phyloP scores from a whole-genome alignment of 1,139 yeast genomes.

The Magnusiomyces fungicola region DNA sequence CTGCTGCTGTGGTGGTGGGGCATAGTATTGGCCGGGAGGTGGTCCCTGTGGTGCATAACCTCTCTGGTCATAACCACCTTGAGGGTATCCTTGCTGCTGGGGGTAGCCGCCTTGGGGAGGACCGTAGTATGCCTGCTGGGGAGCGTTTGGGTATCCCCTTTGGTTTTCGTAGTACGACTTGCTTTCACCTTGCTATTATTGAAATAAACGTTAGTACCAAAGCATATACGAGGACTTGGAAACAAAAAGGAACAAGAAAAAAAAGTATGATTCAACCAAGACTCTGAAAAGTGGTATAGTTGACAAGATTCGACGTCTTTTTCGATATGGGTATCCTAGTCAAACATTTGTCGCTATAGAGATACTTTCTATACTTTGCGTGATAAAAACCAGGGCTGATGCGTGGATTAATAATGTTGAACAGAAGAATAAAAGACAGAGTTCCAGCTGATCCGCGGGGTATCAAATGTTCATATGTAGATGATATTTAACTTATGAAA shows the following conservation, averaged over 20 bases:
- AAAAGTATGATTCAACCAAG: too few species aligned
- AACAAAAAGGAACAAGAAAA: not conserved
- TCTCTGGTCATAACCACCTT: constrained; percentile 4
- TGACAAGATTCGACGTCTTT: too few species aligned
- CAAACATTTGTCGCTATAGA: too few species aligned
- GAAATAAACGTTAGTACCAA: not conserved
- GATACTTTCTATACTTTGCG: too few species aligned
- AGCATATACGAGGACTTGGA: not conserved
- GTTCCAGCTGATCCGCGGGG: too few species aligned
- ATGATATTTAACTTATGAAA: too few species aligned
- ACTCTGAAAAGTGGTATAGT: too few species aligned
- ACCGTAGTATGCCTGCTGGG: constrained; percentile 15
- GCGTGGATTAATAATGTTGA: too few species aligned
- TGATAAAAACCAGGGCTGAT: too few species aligned
- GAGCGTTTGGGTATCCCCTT: constrained; percentile 6
- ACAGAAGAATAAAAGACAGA: too few species aligned
- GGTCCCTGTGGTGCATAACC: constrained; percentile 27
- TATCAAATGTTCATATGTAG: too few species aligned
- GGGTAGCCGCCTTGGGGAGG: constrained; percentile 14
- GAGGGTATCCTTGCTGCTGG: constrained; percentile 6
- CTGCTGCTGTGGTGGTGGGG: constrained; percentile 9
- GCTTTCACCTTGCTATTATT: constrained; percentile 3
- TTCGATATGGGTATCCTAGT: too few species aligned
- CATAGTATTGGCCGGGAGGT: constrained; percentile 24
- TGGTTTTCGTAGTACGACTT: constrained; percentile 9